phyloP scores from a whole-genome alignment of 2,329 filamentous ascomycete species.

The Botrytis elliptica region DNA sequence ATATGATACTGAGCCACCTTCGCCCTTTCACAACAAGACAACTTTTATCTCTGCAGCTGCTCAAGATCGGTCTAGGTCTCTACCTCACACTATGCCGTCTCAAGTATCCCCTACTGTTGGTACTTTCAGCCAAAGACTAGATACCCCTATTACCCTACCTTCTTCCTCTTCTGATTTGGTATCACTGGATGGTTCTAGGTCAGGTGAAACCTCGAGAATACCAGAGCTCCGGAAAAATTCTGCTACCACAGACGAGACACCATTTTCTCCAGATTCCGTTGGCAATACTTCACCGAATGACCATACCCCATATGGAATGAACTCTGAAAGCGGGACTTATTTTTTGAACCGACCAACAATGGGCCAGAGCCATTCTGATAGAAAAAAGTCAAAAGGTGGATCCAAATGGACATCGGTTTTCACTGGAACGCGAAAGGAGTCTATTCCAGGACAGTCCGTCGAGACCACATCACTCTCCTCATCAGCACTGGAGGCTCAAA shows the following conservation, averaged over 20 bases:
- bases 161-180: slow-evolving; percentile 26
- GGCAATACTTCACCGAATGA: slow-evolving; percentile 22
- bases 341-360: slow-evolving; percentile 24
- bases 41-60: slow-evolving; percentile 23
- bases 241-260: slow-evolving; percentile 17
- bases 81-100: slow-evolving; percentile 27
- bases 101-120: slow-evolving; percentile 27
- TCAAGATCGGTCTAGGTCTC: slow-evolving; percentile 25
- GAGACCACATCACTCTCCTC: slow-evolving; percentile 44
- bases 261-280: slow-evolving; percentile 26
- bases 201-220: slow-evolving; percentile 20
- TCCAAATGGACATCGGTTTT: slow-evolving; percentile 39
- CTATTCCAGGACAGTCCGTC: slow-evolving; percentile 32
- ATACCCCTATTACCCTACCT: slow-evolving; percentile 26
- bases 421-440: slow-evolving; percentile 34
- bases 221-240: slow-evolving; percentile 14
- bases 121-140: slow-evolving; percentile 21
- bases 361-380: slow-evolving; percentile 8
- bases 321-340: slow-evolving; percentile 23
- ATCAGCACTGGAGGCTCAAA: slow-evolving; percentile 39
- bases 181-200: slow-evolving; percentile 24
- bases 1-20: slow-evolving; percentile 21
- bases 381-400: slow-evolving; percentile 29
- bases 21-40: slow-evolving; percentile 23
- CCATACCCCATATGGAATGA: not conserved